Evolutionary conservation across 2,329 filamentous ascomycete species (phyloP).

Genomic region (Pestalotiopsis sp.): DNA sequence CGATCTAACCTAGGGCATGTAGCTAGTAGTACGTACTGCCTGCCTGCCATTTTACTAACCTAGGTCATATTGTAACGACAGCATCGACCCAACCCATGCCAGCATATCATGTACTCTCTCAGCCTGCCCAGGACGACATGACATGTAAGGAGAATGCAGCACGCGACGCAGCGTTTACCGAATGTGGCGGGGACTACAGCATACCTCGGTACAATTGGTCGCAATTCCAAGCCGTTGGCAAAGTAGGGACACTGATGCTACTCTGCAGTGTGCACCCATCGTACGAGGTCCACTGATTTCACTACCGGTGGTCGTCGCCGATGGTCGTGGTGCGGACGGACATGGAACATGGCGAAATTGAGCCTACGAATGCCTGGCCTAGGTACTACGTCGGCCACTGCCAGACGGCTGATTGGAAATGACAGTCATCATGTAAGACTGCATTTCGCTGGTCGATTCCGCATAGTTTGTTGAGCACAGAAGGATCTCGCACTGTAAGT

Average conservation of each 20-base stretch:
- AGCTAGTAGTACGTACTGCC: too few relatives aligned
- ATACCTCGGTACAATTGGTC: not conserved
- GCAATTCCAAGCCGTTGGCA: not conserved
- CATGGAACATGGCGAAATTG: not conserved
- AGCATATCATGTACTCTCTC: not conserved
- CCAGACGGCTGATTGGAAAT: too few relatives aligned
- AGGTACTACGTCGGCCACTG: not conserved
- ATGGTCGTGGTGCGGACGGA: not conserved
- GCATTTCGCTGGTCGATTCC: not conserved
- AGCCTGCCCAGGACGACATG: not conserved
- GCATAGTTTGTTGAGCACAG: not conserved
- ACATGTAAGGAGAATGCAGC: too few relatives aligned
- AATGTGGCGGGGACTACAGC: not conserved
- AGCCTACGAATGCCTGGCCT: not conserved
- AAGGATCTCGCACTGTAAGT: not conserved
- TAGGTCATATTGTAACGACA: not conserved
- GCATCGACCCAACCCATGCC: not conserved
- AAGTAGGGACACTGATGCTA: not conserved
- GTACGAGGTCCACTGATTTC: not conserved
- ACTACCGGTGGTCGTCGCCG: not conserved
- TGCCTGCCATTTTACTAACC: not conserved
- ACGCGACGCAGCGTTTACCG: not conserved
- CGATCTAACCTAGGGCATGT: too few relatives aligned
- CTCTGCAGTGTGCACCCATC: not conserved
- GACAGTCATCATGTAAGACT: not conserved